Evolutionary conservation across 208 protist species (phyloP), one percentile per base, ranked within the genome.

Genomic region (Angomonas deanei): DNA sequence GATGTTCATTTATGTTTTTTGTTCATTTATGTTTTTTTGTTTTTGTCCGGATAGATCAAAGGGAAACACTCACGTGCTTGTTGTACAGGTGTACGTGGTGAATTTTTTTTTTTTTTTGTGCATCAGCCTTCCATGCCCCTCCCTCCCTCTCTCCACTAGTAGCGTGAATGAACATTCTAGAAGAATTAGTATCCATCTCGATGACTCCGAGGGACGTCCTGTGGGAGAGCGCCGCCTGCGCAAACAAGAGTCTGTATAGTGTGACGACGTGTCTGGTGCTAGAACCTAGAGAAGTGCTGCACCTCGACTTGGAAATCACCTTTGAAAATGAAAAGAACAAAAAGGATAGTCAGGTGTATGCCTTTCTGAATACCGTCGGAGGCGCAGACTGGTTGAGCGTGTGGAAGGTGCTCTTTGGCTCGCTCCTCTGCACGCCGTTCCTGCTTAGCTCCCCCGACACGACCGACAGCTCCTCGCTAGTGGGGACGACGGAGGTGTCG

Each of bases 121-220:
- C n/a, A n/a, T n/a, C n/a, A n/a, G n/a, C n/a, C n/a, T n/a, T n/a
- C n/a, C n/a, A n/a, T n/a, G n/a, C n/a, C n/a, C 36, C 15, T 42
- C 36, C 15, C 36, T 15, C 36, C 36, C 36, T 15, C 36, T 42
- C 36, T 42, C 11, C 36, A 42, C 8, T 42, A 42, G 36, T 8
- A n/a, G 15, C 36, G 15, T 15, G 26, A 36, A 64, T 64, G 60
- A 48, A 64, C n/a, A 30, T 64, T 39, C 31, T 64, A n/a, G 60
- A 64, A 17, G 24, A 33, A 11, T 42, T 64, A 1, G 47, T 64
- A 11, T 55, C 38, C 6, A 42, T 64, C 6, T 27, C 32, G 19
- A 5, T 64, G 13, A 48, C 32, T 21, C 60, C 28, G 13, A 15
- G 42, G 6, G 28, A 15, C 46, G 3, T 8, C 28, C 31, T n/a